A percentile compares a stretch with the other conserved stretches of the same genome.
Conservation (phyloP, 139 green algal species). For the Closterium sp. region DNA sequence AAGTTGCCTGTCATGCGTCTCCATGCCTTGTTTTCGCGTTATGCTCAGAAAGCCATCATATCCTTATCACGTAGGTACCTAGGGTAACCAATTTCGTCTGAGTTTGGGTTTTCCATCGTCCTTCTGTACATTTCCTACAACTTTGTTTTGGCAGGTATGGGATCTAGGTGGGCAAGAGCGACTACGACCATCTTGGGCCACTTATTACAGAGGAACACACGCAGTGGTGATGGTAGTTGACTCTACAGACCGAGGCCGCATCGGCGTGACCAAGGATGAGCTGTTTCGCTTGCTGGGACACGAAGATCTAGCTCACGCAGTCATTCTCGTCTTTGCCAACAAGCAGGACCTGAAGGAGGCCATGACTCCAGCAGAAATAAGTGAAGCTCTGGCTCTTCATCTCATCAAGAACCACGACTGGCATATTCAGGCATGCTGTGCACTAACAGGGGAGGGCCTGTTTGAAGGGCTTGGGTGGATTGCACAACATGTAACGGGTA, state of each 20-base stretch:
- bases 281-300: constrained; percentile 72
- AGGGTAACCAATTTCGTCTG: background rate
- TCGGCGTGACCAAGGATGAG: constrained; percentile 75
- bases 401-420: constrained; percentile 63
- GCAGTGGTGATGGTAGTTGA: constrained; percentile 79
- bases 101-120: background rate
- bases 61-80: background rate
- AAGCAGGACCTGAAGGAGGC: constrained; percentile 79
- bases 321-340: constrained; percentile 84
- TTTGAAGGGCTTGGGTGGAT: constrained; percentile 99
- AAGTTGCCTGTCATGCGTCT: background rate
- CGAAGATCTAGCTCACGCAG: constrained; percentile 57
- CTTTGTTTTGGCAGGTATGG: constrained; percentile 61
- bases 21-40: background rate
- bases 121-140: background rate
- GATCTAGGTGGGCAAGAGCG: constrained; percentile 86
- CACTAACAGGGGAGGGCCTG: constrained; percentile 91
- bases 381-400: constrained; percentile 60
- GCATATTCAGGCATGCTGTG: constrained; percentile 89
- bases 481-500: constrained; percentile 51
- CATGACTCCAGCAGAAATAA: constrained; percentile 75
- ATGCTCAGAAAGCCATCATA: background rate
- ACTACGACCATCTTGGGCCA: constrained; percentile 80
- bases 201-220: constrained; percentile 82
- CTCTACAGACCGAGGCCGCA: constrained; percentile 78